Conservation (phyloP, 495 filamentous ascomycete species). For the Aspergillus funiculosus region DNA sequence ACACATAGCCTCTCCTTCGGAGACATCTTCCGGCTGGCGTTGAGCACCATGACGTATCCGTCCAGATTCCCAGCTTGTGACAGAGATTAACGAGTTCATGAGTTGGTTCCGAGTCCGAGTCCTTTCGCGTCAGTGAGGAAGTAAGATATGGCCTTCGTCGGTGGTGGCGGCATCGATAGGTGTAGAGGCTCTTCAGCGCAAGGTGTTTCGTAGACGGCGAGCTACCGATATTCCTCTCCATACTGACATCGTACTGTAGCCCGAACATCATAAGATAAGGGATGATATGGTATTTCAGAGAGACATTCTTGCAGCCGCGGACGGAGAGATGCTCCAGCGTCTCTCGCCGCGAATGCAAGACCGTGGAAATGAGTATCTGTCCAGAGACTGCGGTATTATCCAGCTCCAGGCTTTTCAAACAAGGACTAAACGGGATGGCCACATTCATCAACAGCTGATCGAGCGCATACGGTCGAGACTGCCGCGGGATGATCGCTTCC, state of each 20-base stretch:
- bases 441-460: conserved; percentile 53
- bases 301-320: conserved; percentile 60
- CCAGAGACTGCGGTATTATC: conserved; percentile 59
- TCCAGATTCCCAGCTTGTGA: conserved; percentile 56
- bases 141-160: conserved; percentile 54
- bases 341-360: conserved; percentile 47
- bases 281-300: conserved; percentile 59
- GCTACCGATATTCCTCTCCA: conserved; percentile 31
- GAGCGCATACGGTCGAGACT: conserved; percentile 51
- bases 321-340: conserved; percentile 55
- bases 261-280: conserved; percentile 51
- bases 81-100: conserved; percentile 59
- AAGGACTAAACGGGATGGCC: conserved; percentile 49
- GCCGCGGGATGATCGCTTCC: conserved; percentile 37
- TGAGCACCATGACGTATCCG: conserved; percentile 59
- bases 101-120: conserved; percentile 57
- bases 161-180: conserved; percentile 57
- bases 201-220: conserved; percentile 35
- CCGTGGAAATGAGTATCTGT: conserved; percentile 47
- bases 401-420: conserved; percentile 51
- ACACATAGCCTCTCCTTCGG: conserved; percentile 52
- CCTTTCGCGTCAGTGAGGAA: conserved; percentile 48
- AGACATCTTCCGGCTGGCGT: conserved; percentile 55
- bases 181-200: conserved; percentile 55
- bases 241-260: conserved; percentile 41